Evolutionary conservation across 2,329 filamentous ascomycete genomes (phyloP).

Genomic region (Aspergillus bombycis): DNA sequence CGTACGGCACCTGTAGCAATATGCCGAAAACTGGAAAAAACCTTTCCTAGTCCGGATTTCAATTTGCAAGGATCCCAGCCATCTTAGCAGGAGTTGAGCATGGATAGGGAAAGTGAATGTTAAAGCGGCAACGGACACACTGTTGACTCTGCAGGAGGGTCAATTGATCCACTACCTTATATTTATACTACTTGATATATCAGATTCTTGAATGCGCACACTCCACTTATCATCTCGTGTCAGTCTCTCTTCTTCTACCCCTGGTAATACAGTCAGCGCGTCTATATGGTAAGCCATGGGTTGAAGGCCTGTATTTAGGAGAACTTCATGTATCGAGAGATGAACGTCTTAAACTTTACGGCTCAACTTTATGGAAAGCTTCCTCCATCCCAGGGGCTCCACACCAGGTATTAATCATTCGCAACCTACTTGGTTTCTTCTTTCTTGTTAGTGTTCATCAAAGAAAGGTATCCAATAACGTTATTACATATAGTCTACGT

Average conservation of each 20-base stretch:
- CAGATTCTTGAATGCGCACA: background rate
- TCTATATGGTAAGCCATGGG: background rate
- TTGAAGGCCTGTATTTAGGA: background rate
- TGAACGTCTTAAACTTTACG: background rate
- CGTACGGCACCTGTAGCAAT: background rate
- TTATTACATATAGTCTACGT: too few relatives aligned
- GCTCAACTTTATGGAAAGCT: background rate
- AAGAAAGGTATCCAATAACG: too few relatives aligned
- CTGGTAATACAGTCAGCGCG: background rate
- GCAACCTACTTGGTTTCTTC: too few relatives aligned
- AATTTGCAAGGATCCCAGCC: background rate
- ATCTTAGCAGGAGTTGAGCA: background rate
- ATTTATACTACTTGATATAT: background rate
- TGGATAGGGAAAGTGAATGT: background rate
- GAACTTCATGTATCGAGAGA: background rate
- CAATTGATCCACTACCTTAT: slow-evolving; percentile 1
- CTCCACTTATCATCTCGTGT: background rate
- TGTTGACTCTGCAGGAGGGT: background rate
- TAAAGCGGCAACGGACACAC: background rate
- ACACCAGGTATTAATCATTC: too few relatives aligned
- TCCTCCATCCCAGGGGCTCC: too few relatives aligned
- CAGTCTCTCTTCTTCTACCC: background rate
- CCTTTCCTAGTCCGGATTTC: background rate
- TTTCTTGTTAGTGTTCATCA: too few relatives aligned
- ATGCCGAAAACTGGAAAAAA: background rate